A percentile compares a stretch with the other conserved stretches of the same genome.
phyloP scores from a whole-genome alignment of 2,329 filamentous ascomycete genomes.

The Colletotrichum magnum region DNA sequence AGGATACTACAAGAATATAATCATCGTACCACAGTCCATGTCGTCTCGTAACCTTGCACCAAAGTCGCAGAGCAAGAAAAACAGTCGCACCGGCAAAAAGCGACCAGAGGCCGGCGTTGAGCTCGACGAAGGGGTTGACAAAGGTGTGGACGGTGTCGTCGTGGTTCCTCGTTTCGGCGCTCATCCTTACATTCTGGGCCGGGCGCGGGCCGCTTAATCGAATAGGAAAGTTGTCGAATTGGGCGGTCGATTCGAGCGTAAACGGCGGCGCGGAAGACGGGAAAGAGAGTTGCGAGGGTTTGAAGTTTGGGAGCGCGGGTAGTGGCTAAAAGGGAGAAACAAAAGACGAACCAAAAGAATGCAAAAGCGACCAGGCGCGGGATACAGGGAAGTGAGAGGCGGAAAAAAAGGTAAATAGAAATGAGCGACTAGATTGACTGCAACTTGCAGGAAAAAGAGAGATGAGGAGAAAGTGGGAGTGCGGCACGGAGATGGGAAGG shows the following conservation, averaged over 20 bases:
- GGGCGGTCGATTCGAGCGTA: background rate
- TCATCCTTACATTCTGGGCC: conserved; percentile 37
- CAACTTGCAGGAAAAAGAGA: conserved; percentile 34
- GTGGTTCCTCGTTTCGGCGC: conserved; percentile 42
- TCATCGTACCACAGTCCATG: conserved; percentile 57
- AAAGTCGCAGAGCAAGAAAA: conserved; percentile 50
- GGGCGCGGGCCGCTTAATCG: conserved; percentile 20
- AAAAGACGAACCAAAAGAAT: conserved; percentile 38
- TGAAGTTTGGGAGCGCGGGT: background rate
- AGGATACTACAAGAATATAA: conserved; percentile 53
- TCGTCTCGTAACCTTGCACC: conserved; percentile 52
- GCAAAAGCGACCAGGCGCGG: conserved; percentile 30
- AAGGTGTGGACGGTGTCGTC: conserved; percentile 46
- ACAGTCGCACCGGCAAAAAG: conserved; percentile 50
- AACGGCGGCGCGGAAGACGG: background rate
- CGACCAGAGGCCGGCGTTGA: conserved; percentile 52
- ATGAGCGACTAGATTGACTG: conserved; percentile 27
- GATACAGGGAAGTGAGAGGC: conserved; percentile 22
- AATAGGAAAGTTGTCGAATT: background rate
- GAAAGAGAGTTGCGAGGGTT: background rate
- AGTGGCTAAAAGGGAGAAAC: conserved; percentile 23
- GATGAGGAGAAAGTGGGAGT: conserved; percentile 29
- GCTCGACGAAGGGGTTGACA: conserved; percentile 47
- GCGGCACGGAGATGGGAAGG: conserved; percentile 30
- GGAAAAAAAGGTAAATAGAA: conserved; percentile 24